A percentile compares a stretch with the other conserved stretches of the same genome.
These are phyloP conservation scores for Pseudoscleropodium purum DNA, from an alignment of 225 moss, liverwort and hornwort genomes.

Conservation along the genomic window DNA sequence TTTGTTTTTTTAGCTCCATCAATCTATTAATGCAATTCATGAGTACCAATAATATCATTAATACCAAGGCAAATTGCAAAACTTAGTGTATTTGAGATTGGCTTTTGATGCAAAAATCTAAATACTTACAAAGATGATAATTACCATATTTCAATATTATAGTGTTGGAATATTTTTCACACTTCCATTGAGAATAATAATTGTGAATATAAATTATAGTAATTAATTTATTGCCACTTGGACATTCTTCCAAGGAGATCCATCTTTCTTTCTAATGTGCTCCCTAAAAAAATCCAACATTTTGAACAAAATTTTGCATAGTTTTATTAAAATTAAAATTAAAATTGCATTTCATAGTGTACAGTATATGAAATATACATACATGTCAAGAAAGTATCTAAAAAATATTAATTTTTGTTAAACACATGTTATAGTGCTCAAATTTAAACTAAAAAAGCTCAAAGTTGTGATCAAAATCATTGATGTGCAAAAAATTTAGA, in stretches of 20 bases:
- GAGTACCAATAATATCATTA: neutral
- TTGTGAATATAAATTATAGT: neutral
- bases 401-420: neutral
- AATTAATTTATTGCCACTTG: neutral
- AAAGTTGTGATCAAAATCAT: neutral
- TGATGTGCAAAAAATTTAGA: neutral
- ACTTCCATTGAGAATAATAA: neutral
- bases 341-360: neutral
- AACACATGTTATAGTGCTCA: rapidly evolving
- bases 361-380: rapidly evolving
- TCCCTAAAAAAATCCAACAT: rapidly evolving
- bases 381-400: neutral
- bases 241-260: rapidly evolving
- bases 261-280: neutral
- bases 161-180: rapidly evolving
- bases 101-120: neutral
- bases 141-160: no score
- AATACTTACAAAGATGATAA: neutral
- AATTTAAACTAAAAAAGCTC: neutral
- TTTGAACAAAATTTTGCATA: neutral
- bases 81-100: neutral
- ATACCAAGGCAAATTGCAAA: neutral
- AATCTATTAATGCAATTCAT: neutral
- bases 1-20: neutral
- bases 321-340: no score